phyloP scores from a whole-genome alignment of 2,329 filamentous ascomycete genomes.

The Xylariaceae sp. region DNA sequence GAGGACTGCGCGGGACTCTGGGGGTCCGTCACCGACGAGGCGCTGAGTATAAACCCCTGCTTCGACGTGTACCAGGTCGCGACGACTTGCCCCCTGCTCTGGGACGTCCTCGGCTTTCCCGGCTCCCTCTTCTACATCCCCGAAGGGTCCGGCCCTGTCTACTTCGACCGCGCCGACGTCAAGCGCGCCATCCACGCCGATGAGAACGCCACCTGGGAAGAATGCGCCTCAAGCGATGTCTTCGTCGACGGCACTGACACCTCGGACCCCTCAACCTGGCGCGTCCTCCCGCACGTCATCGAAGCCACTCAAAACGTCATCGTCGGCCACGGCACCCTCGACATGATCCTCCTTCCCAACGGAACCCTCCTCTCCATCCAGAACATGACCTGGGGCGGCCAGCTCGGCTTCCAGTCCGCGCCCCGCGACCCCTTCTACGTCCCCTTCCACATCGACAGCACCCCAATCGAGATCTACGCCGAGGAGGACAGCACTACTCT shows the following conservation, averaged over 20 bases:
- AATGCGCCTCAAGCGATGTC: conserved; percentile 23
- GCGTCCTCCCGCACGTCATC: conserved; percentile 65
- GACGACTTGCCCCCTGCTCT: conserved; percentile 62
- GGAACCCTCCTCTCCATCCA: conserved; percentile 70
- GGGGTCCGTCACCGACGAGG: conserved; percentile 45
- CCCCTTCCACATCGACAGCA: conserved; percentile 50
- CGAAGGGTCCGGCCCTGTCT: conserved; percentile 51
- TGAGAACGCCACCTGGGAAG: conserved; percentile 26
- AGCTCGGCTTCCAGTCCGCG: conserved; percentile 61
- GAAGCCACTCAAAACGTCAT: conserved; percentile 69
- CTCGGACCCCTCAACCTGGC: conserved; percentile 50
- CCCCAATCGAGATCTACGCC: conserved; percentile 20
- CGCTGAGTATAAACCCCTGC: conserved; percentile 57
- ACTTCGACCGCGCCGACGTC: conserved; percentile 69
- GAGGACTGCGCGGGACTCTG: conserved; percentile 51
- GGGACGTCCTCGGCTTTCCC: conserved; percentile 54
- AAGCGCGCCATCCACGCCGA: conserved; percentile 66
- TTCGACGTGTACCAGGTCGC: conserved; percentile 67
- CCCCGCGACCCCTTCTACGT: conserved; percentile 63
- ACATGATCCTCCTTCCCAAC: conserved; percentile 64
- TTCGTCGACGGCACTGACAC: conserved; percentile 42
- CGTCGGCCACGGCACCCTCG: conserved; percentile 67
- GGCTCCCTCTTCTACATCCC: conserved; percentile 62
- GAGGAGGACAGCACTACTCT: conserved; percentile 18
- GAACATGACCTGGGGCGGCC: conserved; percentile 76